Base-by-base conservation (phyloP, 352 stramenopile species). In the Pythium aquatile region DNA sequence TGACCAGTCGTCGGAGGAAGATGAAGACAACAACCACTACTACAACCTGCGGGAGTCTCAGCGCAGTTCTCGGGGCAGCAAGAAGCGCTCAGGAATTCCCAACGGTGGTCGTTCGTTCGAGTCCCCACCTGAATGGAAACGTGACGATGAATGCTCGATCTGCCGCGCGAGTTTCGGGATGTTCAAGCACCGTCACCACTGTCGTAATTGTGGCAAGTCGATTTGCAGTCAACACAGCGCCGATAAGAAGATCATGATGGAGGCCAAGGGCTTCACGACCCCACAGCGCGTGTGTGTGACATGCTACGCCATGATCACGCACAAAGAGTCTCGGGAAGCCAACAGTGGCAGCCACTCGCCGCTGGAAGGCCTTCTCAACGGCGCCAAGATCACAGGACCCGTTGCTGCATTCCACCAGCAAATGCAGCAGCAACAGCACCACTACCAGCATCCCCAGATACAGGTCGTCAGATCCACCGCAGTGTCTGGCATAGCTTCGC, bases 161-260 rank as follows among this genome's bases (percentile, higher is more conserved):
- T 94, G 85, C 68, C 75, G 74, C 35, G 81, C 70, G 28, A 87
- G 69, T 40, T 94, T 94, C 55, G 79, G 78, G 44, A 89, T 94
- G 76, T 93, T 94, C 61, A 94, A 93, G 65, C 85, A 91, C 58
- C 85, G 85, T 3, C 85, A 94, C 64, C 85, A 94, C 71, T 94
- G 85, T 69, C 83, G 85, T 28, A 92, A 92, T 68, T 94, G 85
- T 55, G 85, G 85, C 29, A 87, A 91, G 46, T 91, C 80, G 30
- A 91, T 94, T 61, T 94, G 85, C 71, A 87, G 78, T 35, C 79
- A 90, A 40, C 85, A 94, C 65, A 92, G 81, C 59, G 83, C 85
- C 6, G 85, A 90, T 58, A 91, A 90, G 69, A 94, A 94, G 63
- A 77, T 92, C 46, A 57, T 69, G 14, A 90, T 94, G 71, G 64